Conservation (phyloP, 2,329 filamentous ascomycete genomes). For the Cryoendolithus antarcticus region DNA sequence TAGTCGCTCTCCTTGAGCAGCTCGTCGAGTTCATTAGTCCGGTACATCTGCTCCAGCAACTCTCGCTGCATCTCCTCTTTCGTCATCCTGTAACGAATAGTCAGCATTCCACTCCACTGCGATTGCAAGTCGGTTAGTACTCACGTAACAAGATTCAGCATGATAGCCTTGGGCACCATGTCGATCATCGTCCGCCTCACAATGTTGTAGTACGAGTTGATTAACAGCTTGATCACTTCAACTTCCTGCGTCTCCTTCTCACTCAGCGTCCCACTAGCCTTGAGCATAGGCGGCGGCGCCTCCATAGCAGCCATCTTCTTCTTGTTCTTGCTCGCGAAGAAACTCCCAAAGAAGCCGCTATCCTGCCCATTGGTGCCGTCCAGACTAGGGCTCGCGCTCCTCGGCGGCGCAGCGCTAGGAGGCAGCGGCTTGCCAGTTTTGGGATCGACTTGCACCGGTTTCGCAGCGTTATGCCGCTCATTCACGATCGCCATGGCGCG, state of each 20-base stretch:
- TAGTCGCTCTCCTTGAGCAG: constrained; percentile 97
- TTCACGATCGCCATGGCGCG: constrained; percentile 97
- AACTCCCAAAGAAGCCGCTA: constrained; percentile 85
- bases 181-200: constrained; percentile 98
- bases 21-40: constrained; percentile 77
- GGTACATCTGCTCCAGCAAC: constrained; percentile 95
- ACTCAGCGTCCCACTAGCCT: constrained; percentile 83
- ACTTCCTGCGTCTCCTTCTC: constrained; percentile 94
- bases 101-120: too few relatives aligned
- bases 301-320: constrained; percentile 99
- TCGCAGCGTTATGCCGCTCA: constrained; percentile 68
- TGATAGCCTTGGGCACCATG: constrained; percentile 99
- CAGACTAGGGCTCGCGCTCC: constrained; percentile 64
- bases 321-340: constrained; percentile 99
- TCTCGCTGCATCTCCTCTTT: constrained; percentile 99
- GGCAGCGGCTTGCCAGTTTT: constrained; percentile 95
- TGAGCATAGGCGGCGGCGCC: constrained; percentile 78
- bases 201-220: constrained; percentile 96
- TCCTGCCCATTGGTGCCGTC: constrained; percentile 39
- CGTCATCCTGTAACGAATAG: constrained; percentile 46
- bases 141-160: constrained; percentile 91
- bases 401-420: constrained; percentile 47
- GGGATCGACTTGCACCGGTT: constrained; percentile 90
- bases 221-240: constrained; percentile 95
- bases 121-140: too few relatives aligned